Percentiles rank a stretch among this genome's conserved stretches.
Evolutionary conservation across 768 basidiomycete genomes (phyloP).

Genomic region (Hypsizygus marmoreus): DNA sequence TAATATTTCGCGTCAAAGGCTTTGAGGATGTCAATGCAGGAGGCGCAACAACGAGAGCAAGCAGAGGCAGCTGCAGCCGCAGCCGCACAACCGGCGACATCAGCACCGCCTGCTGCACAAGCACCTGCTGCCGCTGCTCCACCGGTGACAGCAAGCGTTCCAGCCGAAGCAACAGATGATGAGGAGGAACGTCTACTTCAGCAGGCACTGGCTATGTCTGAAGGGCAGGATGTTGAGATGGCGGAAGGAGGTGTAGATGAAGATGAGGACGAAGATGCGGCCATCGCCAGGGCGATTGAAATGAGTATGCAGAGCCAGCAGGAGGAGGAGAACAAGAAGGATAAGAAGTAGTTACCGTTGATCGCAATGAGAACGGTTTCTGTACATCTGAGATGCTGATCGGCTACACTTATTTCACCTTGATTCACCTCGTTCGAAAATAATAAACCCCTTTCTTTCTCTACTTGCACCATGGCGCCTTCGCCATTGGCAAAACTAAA

Average conservation of each 20-base stretch:
- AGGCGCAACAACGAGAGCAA: slow-evolving; percentile 79
- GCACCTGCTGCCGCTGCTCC: slow-evolving; percentile 26
- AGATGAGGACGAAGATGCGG: slow-evolving; percentile 72
- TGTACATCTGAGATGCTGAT: too few species aligned
- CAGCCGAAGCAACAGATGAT: slow-evolving; percentile 53
- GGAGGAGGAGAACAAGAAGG: slow-evolving; percentile 49
- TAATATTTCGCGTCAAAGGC: slow-evolving; percentile 53
- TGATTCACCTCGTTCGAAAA: too few species aligned
- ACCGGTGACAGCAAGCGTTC: slow-evolving; percentile 25
- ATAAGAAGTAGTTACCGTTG: slow-evolving; percentile 29
- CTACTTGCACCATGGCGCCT: too few species aligned
- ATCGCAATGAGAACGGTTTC: too few species aligned
- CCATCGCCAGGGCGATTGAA: slow-evolving; percentile 86
- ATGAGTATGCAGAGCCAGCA: slow-evolving; percentile 79
- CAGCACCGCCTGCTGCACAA: slow-evolving; percentile 32
- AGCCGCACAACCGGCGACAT: slow-evolving; percentile 32
- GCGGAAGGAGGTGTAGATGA: slow-evolving; percentile 43
- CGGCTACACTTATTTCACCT: too few species aligned
- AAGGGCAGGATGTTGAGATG: slow-evolving; percentile 57
- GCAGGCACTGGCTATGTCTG: slow-evolving; percentile 77
- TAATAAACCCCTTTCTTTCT: too few species aligned
- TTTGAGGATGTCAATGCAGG: slow-evolving; percentile 95
- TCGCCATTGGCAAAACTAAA: too few species aligned
- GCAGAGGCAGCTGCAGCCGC: slow-evolving; percentile 47
- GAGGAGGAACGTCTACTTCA: slow-evolving; percentile 81